Percentiles rank a stretch among this genome's conserved stretches.
phyloP scores from a whole-genome alignment of 2,329 filamentous ascomycete species.

The Xylariaceae sp. region DNA sequence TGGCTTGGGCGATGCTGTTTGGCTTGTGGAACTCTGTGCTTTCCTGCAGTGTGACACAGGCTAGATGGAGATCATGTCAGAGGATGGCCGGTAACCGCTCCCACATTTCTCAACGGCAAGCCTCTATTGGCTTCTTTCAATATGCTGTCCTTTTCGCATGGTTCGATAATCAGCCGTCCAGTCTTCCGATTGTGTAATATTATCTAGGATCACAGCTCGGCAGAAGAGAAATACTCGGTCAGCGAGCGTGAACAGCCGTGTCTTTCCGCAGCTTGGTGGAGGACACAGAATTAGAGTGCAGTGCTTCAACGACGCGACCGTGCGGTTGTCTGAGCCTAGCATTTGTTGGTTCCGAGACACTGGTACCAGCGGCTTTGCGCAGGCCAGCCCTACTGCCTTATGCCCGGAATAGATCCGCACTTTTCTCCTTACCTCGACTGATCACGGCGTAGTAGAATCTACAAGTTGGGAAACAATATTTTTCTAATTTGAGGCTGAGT shows the following conservation, averaged over 20 bases:
- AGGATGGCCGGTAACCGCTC: not conserved
- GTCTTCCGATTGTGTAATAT: conserved; percentile 6
- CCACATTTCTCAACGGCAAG: too few relatives aligned
- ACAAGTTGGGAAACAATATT: too few relatives aligned
- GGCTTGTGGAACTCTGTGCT: not conserved
- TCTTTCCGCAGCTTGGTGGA: not conserved
- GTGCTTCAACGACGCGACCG: not conserved
- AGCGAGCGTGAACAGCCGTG: not conserved
- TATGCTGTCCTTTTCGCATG: not conserved
- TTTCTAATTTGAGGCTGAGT: too few relatives aligned
- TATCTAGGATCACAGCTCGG: not conserved
- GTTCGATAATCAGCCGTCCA: not conserved
- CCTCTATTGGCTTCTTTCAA: conserved; percentile 11
- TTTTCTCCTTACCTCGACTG: not conserved
- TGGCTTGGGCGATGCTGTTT: not conserved
- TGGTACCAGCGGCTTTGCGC: not conserved
- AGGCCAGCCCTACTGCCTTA: not conserved
- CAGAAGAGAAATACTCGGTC: conserved; percentile 1
- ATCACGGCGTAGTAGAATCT: too few relatives aligned
- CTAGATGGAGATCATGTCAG: conserved; percentile 7
- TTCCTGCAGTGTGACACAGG: conserved; percentile 12
- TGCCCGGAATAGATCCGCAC: not conserved
- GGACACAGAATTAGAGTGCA: not conserved
- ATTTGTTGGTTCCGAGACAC: not conserved
- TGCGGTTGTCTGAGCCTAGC: not conserved